phyloP scores from a whole-genome alignment of 805 yeast genomes.

The Candida alai region DNA sequence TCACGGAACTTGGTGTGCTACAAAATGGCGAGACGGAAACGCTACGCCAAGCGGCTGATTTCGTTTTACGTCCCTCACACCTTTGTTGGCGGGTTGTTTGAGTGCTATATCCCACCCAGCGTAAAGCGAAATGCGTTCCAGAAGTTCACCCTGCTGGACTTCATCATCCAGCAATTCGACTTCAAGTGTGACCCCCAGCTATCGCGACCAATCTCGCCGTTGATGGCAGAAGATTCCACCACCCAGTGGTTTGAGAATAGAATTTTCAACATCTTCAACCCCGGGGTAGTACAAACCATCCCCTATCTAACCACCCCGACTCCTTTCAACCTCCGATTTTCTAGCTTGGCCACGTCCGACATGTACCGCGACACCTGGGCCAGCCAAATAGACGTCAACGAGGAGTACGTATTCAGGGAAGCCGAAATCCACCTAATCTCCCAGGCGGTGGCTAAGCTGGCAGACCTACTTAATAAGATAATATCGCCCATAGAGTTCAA shows the following conservation, averaged over 20 bases:
- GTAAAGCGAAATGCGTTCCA: constrained; percentile 20
- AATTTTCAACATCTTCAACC: constrained; percentile 15
- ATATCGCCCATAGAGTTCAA: constrained; percentile 20
- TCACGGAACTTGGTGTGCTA: constrained; percentile 41
- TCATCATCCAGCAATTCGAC: constrained; percentile 15
- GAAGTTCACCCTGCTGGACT: constrained; percentile 12
- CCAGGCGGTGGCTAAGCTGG: constrained; percentile 19
- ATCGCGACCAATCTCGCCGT: constrained; percentile 49
- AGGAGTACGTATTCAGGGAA: constrained; percentile 40
- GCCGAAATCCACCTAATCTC: constrained; percentile 34
- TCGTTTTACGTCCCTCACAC: constrained; percentile 52
- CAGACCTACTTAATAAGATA: constrained; percentile 20
- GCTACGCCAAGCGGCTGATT: constrained; percentile 43
- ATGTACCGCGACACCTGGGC: constrained; percentile 42
- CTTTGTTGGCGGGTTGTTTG: constrained; percentile 62
- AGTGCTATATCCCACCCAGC: constrained; percentile 38
- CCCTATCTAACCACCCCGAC: constrained; percentile 59
- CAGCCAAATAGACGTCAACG: constrained; percentile 44
- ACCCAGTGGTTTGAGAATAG: constrained; percentile 41
- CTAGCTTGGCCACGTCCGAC: constrained; percentile 26
- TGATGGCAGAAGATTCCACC: constrained; percentile 54
- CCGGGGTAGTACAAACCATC: constrained; percentile 40
- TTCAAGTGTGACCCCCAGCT: constrained; percentile 31
- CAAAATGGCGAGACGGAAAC: constrained; percentile 53
- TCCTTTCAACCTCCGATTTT: constrained; percentile 31